Percentiles rank a stretch among this genome's conserved stretches.
Conservation (phyloP, 345 rosid genomes). For the Brassica cretica region DNA sequence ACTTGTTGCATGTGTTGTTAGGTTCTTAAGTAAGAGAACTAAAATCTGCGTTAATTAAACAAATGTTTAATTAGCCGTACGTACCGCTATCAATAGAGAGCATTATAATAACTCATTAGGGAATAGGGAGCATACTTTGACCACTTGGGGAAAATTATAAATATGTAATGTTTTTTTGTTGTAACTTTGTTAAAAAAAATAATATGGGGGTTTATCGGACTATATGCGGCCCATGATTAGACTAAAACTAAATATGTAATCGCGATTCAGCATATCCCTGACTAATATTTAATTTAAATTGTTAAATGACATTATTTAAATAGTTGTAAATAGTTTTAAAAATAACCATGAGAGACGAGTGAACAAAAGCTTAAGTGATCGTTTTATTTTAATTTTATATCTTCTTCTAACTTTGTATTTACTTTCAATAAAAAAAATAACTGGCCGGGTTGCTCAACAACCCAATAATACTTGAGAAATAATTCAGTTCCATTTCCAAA, state of each 20-base stretch:
- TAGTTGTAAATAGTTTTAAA: neutral
- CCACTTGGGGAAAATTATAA: neutral
- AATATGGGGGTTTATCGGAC: neutral
- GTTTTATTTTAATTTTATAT: neutral
- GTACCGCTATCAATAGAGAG: constrained; percentile 10
- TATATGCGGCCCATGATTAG: neutral
- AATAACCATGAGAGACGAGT: neutral
- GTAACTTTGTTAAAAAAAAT: neutral
- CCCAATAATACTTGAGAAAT: neutral
- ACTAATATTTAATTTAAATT: neutral
- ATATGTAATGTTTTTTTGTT: neutral
- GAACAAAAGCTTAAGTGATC: neutral
- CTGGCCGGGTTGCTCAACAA: neutral
- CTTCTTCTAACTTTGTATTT: neutral
- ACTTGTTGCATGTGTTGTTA: constrained; percentile 15
- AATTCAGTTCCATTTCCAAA: neutral
- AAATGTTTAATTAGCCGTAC: constrained; percentile 30
- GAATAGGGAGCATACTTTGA: neutral
- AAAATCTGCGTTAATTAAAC: constrained; percentile 20
- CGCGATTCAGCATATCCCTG: neutral
- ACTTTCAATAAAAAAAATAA: neutral
- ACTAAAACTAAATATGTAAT: neutral
- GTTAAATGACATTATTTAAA: neutral
- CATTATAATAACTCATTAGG: neutral
- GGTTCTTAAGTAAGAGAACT: constrained; percentile 27